Base-by-base conservation (phyloP, 2,329 filamentous ascomycete genomes). In the Colletotrichum phormii region DNA sequence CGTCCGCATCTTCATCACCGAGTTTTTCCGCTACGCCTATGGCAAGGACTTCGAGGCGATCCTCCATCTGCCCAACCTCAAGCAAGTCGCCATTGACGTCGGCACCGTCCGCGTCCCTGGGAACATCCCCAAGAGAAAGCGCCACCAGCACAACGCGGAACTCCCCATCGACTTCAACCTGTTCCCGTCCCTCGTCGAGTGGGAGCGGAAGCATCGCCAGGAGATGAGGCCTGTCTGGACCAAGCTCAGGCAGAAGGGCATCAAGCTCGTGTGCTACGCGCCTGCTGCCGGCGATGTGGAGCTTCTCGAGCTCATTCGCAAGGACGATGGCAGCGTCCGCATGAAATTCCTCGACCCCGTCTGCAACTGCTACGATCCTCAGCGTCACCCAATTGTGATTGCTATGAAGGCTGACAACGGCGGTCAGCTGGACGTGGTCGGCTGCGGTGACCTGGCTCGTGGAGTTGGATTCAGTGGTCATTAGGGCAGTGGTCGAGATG, bases 331-430 rank as follows among this genome's bases (percentile, higher is more conserved):
- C 42, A 49, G 62, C 24, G 37, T 64, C 22, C 51, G 62, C 13
- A 57, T 64, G 62, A 42, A 29, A n/a, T 64, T 64, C 24, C 13
- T 64, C 11, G 51, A 57, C 22, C 62, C 62, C 11, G 35, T 55
- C n/a, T 57, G 62, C 51, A 9, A 55, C n/a, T 55, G 51, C 33
- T 64, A 57, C 33, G 15, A 64, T 5, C 12, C 15, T 35, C 42
- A 37, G 58, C 11, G 46, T 11, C 35, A 29, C 11, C 59, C 18
- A 24, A 5, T 46, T 7, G 11, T 37, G 8, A 29, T 57, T 31
- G 26, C 18, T 7, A 31, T 18, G 15, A 11, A 31, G 54, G 54
- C 54, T 57, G 54, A 26, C 15, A 31, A 31, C 9, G 15, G 15
- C 8, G 26, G 31, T 11, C 13, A 5, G 26, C 29, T 18, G 13